phyloP scores from a whole-genome alignment of 495 filamentous ascomycete genomes.

The Gamarada debralockiae region DNA sequence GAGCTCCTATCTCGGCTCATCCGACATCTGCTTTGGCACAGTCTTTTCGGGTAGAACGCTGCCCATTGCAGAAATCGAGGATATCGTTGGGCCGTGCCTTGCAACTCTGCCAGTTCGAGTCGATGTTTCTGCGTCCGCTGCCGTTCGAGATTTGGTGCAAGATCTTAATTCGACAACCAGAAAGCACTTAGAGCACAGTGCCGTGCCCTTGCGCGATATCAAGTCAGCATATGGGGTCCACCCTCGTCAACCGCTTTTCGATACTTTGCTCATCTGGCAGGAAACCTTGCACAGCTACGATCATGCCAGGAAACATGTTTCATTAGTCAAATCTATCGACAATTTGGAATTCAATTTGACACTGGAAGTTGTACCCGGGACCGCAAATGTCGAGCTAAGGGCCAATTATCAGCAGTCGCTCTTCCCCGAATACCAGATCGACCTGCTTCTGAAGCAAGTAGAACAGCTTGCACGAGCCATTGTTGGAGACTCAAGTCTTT shows the following conservation, averaged over 20 bases:
- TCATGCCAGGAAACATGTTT: conserved; percentile 30
- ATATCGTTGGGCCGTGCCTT: conserved; percentile 70
- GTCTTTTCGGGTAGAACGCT: conserved; percentile 73
- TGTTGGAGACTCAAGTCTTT: conserved; percentile 31
- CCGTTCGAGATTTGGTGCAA: conserved; percentile 52
- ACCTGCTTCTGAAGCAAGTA: conserved; percentile 54
- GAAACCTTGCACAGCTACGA: conserved; percentile 50
- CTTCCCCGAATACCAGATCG: conserved; percentile 44
- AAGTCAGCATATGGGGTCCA: conserved; percentile 49
- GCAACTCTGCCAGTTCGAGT: conserved; percentile 63
- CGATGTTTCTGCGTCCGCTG: conserved; percentile 40
- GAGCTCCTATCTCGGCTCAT: conserved; percentile 51
- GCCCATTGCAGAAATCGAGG: conserved; percentile 60
- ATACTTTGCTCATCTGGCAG: conserved; percentile 75
- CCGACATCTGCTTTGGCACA: conserved; percentile 70
- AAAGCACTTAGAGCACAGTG: conserved; percentile 52
- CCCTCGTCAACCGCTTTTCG: conserved; percentile 51
- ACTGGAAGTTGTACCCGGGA: conserved; percentile 62
- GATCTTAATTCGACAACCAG: conserved; percentile 57
- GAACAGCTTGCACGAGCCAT: conserved; percentile 46
- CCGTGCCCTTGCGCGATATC: conserved; percentile 61
- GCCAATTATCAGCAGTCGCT: conserved; percentile 49
- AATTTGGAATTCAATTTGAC: conserved; percentile 69
- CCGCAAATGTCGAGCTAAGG: conserved; percentile 35
- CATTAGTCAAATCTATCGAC: conserved; percentile 52